These are phyloP conservation scores for Haplosporangium sp. DNA, from an alignment of 371 early-diverging fungal genomes.

Conservation along the genomic window DNA sequence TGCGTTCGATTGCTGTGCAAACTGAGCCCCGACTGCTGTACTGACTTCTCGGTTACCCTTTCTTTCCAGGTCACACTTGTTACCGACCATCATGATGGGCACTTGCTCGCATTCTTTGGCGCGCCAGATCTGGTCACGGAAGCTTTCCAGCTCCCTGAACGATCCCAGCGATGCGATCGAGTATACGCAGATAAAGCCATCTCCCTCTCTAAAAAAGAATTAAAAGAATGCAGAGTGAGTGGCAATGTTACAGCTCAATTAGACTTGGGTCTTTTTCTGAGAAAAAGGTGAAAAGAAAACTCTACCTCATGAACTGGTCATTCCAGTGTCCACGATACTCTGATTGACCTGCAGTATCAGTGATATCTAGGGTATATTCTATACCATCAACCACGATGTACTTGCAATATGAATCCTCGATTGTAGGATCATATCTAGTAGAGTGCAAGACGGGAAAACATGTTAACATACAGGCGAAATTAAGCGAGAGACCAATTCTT, in stretches of 20 bases:
- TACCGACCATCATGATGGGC: constrained; percentile 73
- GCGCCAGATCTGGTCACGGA: constrained; percentile 51
- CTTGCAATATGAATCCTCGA: constrained; percentile 57
- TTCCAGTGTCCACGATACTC: constrained; percentile 55
- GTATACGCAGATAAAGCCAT: constrained; percentile 57
- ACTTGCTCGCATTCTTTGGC: constrained; percentile 51
- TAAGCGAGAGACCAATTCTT: not conserved
- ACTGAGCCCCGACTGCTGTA: constrained; percentile 53
- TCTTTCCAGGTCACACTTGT: constrained; percentile 70
- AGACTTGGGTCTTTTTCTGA: not conserved
- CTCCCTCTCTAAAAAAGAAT: constrained; percentile 26
- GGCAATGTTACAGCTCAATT: not conserved
- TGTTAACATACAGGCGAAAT: too few species aligned
- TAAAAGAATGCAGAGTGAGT: not conserved
- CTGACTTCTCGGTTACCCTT: constrained; percentile 57
- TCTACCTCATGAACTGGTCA: constrained; percentile 44
- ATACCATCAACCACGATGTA: constrained; percentile 48
- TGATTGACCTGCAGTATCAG: constrained; percentile 56
- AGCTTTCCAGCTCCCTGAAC: constrained; percentile 39
- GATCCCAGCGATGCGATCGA: constrained; percentile 49
- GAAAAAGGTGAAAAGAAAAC: not conserved
- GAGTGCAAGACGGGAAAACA: too few species aligned
- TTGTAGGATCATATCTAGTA: constrained; percentile 51
- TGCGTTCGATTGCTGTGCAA: constrained; percentile 55
- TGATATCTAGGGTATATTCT: constrained; percentile 55